These are phyloP conservation scores for Balakata baccata DNA, from an alignment of 345 rosid genomes.

Conservation along the genomic window DNA sequence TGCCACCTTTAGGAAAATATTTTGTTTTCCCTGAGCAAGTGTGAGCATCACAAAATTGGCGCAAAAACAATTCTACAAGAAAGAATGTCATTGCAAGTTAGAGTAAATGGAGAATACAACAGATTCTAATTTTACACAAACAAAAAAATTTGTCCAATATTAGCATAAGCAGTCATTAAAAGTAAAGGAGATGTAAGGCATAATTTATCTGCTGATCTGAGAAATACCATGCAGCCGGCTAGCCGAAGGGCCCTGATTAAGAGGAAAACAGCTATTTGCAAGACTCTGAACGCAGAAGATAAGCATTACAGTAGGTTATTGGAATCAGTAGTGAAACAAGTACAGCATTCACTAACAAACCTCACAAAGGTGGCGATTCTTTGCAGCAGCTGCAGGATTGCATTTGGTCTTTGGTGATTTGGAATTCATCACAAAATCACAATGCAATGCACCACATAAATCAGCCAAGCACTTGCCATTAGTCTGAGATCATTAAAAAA, in stretches of 20 bases:
- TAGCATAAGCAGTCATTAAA: constrained; percentile 5
- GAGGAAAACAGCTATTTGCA: constrained; percentile 88
- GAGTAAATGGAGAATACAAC: constrained; percentile 3
- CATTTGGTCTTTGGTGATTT: constrained; percentile 66
- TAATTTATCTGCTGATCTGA: constrained; percentile 7
- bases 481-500: constrained; percentile 50
- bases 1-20: constrained; percentile 77
- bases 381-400: constrained; percentile 81
- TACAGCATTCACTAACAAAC: constrained; percentile 35
- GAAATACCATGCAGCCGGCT: constrained; percentile 82
- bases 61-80: constrained; percentile 66
- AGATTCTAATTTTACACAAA: constrained; percentile 10
- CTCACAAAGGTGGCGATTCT: constrained; percentile 90
- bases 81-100: constrained; percentile 19
- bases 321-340: constrained; percentile 2
- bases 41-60: constrained; percentile 92
- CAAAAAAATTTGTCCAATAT: not conserved
- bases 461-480: constrained; percentile 82
- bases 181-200: not conserved
- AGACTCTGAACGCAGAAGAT: constrained; percentile 51
- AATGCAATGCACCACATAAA: constrained; percentile 91
- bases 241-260: constrained; percentile 68
- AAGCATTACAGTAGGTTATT: constrained; percentile 6
- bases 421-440: constrained; percentile 64
- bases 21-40: constrained; percentile 60